Percentiles rank a stretch among this genome's conserved stretches.
These are phyloP conservation scores for Sugiyamaella novakii DNA, from an alignment of 1,139 yeast genomes.

Conservation along the genomic window DNA sequence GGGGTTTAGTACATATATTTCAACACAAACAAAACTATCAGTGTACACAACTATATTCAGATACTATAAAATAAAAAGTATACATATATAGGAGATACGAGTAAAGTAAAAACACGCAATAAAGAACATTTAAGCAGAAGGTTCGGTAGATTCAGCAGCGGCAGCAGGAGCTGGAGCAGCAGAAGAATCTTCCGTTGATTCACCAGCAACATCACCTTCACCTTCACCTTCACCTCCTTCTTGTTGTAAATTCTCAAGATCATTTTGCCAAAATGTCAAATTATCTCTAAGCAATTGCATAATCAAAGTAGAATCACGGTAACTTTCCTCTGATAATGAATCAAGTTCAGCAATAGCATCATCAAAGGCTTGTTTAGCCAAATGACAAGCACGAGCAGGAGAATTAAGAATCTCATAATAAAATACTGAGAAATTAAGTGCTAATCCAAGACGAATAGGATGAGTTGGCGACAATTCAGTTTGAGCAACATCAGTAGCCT, in stretches of 20 bases:
- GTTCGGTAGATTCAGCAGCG: conserved; percentile 25
- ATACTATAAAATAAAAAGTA: background rate
- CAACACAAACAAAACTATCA: conserved; percentile 13
- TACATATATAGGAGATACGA: conserved; percentile 2
- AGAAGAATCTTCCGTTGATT: conserved; percentile 26
- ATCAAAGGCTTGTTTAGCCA: conserved; percentile 98
- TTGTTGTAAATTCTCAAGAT: conserved; percentile 71
- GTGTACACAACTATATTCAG: conserved; percentile 14
- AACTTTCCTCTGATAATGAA: conserved; percentile 95
- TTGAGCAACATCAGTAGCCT: conserved; percentile 97
- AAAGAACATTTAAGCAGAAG: conserved; percentile 16
- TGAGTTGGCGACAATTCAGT: conserved; percentile 98
- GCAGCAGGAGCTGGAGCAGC: conserved; percentile 23
- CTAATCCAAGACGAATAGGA: conserved; percentile 97
- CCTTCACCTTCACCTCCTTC: conserved; percentile 54
- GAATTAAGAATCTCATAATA: conserved; percentile 97
- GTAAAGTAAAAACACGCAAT: conserved; percentile 9
- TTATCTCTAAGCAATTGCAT: conserved; percentile 99
- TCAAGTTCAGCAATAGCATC: conserved; percentile 99
- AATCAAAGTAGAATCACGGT: conserved; percentile 96
- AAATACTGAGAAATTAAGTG: conserved; percentile 95
- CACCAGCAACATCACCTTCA: conserved; percentile 51
- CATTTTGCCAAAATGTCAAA: conserved; percentile 97
- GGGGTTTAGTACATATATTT: conserved; percentile 12
- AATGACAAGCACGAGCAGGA: conserved; percentile 98